Evolutionary conservation across 2,329 filamentous ascomycete species (phyloP).

Genomic region (Cladosporium sphaerospermum): DNA sequence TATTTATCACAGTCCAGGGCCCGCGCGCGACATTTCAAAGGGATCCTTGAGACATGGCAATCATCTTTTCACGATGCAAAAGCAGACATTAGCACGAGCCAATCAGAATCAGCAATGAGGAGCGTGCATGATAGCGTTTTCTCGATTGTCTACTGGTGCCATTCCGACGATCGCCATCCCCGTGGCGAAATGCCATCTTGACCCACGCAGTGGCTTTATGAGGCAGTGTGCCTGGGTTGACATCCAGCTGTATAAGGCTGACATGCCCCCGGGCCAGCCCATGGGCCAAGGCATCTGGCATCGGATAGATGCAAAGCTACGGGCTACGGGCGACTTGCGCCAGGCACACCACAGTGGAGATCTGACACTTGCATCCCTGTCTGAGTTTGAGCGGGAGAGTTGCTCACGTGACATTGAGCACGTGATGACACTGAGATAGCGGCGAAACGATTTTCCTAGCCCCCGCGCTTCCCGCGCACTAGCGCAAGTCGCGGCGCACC

Average conservation of each 20-base stretch:
- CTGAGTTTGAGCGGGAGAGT: background rate
- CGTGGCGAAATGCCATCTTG: background rate
- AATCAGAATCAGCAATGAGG: background rate
- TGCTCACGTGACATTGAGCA: background rate
- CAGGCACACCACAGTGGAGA: too few relatives aligned
- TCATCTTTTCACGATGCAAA: background rate
- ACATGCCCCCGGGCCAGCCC: too few relatives aligned
- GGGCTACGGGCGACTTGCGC: too few relatives aligned
- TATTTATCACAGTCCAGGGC: too few relatives aligned
- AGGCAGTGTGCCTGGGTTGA: too few relatives aligned
- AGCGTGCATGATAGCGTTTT: constrained; percentile 4
- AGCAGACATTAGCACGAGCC: background rate
- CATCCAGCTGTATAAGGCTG: too few relatives aligned
- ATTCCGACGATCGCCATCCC: too few relatives aligned
- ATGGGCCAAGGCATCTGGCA: background rate
- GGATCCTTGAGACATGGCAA: too few relatives aligned
- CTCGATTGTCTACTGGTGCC: background rate
- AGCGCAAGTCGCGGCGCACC: background rate
- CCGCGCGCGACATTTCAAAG: too few relatives aligned
- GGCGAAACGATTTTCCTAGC: constrained; percentile 11
- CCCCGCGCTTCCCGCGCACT: background rate
- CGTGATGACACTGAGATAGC: background rate
- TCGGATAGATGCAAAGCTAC: too few relatives aligned
- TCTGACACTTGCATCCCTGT: too few relatives aligned
- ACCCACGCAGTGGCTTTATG: background rate